Percentiles rank a stretch among this genome's conserved stretches.
Conservation (phyloP, 345 rosid genomes). For the Boechera divaricarpa region DNA sequence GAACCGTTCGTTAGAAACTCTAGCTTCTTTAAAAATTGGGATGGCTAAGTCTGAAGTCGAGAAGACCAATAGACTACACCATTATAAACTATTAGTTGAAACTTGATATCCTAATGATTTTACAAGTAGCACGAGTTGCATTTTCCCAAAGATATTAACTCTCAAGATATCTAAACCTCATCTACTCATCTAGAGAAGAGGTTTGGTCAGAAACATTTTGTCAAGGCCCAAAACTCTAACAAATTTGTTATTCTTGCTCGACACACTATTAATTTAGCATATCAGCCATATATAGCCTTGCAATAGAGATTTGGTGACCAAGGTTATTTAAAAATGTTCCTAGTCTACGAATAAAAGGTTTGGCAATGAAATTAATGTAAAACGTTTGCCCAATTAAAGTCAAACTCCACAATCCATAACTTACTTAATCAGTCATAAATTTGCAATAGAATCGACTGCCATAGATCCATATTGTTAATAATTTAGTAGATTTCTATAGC, state of each 20-base stretch:
- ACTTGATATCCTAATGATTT: not conserved
- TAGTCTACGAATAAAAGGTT: not conserved
- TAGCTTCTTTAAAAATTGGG: not conserved
- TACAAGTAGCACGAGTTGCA: too few relatives aligned
- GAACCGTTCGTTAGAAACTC: slow-evolving; percentile 50
- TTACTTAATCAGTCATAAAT: too few relatives aligned
- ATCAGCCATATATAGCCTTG: not conserved
- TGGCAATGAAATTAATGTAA: not conserved
- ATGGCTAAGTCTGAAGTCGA: not conserved
- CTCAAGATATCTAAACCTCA: not conserved
- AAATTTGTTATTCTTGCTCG: not conserved
- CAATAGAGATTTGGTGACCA: too few relatives aligned
- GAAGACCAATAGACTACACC: too few relatives aligned
- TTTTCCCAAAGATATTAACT: not conserved
- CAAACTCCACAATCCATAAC: too few relatives aligned
- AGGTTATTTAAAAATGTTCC: not conserved
- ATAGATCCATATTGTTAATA: too few relatives aligned
- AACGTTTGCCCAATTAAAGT: not conserved
- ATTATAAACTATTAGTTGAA: too few relatives aligned
- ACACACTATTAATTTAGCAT: not conserved
- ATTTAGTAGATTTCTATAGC: too few relatives aligned
- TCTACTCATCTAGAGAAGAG: slow-evolving; percentile 7
- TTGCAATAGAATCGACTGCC: too few relatives aligned
- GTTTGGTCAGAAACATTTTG: slow-evolving; percentile 10
- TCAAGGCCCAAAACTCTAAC: not conserved